Base-by-base conservation (phyloP, 2,329 filamentous ascomycete species). In the Phoma sp. region DNA sequence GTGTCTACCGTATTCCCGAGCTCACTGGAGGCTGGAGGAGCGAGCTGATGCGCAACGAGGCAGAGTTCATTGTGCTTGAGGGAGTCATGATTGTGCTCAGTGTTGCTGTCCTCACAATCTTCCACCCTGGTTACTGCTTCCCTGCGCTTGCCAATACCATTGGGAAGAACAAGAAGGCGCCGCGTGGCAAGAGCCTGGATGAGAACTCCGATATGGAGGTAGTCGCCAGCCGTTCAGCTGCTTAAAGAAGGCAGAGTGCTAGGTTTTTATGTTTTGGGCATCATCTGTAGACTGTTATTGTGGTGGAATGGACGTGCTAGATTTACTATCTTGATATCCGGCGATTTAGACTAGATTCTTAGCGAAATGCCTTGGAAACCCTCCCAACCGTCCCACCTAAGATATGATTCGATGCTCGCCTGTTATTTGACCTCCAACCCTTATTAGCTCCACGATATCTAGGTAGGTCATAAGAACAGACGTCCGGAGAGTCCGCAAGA, bases 1-100 rank as follows among this genome's bases (percentile, higher is more conserved):
- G 77, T 40, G 68, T 77, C 37, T 83, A 80, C 64, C 79, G 81
- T 59, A 77, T 82, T 32, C 77, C 77, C 0, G 80, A 83, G 66
- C 72, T 82, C 28, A 71, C 75, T 17, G 74, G 74, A n/a, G 80
- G 80, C 7, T 82, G 80, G 72, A 58, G 69, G 11, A 77, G 75
- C 54, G 55, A 71, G 18, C 60, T 82, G 32, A 82, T 81, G 69
- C 77, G 80, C 60, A 68, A 82, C 32, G 75, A 84, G 65, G 52
- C 67, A 2, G 73, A 77, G 15, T 82, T 83, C 62, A 79, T 84
- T 62, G 67, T 78, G 5, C 67, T 84, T 3, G 82, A 84, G 57
- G 81, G 82, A n/a, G 76, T 77, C 4, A 83, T 84, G 80, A 80
- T 85, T 43, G 72, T 73, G 3, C 64, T 83, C 11, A 77, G 81